phyloP scores from a whole-genome alignment of 192 early-diverging fungal species.

The Chytriomyces confervae region DNA sequence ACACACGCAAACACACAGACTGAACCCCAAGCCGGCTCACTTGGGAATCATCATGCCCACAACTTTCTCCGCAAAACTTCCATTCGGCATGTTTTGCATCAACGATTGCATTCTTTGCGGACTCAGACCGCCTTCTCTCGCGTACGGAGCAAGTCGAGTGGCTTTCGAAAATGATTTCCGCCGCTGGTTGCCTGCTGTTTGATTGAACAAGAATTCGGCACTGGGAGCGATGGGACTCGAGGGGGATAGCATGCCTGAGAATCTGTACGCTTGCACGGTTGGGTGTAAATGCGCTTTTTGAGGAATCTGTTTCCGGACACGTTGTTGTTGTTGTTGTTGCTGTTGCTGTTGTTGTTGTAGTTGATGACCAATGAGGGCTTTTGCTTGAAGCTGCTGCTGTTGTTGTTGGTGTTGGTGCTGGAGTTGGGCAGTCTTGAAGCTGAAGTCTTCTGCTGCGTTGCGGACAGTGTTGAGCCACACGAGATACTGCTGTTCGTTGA shows the following conservation, averaged over 20 bases:
- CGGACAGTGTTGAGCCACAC: constrained; percentile 3
- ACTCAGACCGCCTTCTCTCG: background rate
- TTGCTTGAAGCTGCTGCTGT: background rate
- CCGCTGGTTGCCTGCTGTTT: too few species aligned
- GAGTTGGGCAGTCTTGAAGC: background rate
- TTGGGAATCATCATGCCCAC: background rate
- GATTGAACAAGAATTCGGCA: background rate
- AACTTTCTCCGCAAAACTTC: background rate
- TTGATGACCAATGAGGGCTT: background rate
- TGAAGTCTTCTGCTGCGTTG: constrained; percentile 11
- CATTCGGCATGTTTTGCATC: background rate
- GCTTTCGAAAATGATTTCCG: too few species aligned
- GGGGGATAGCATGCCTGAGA: background rate
- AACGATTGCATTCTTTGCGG: background rate
- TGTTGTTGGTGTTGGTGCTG: background rate
- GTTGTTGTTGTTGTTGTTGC: too few species aligned
- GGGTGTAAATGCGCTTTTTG: too few species aligned
- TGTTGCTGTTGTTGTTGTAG: too few species aligned
- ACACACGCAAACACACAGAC: too few species aligned
- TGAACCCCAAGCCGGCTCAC: too few species aligned
- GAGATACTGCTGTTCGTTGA: constrained; percentile 1
- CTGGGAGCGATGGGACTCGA: background rate
- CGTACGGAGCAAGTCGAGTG: background rate
- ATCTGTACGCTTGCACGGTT: too few species aligned
- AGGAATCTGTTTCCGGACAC: too few species aligned